These are phyloP conservation scores for Yamadazyma mexicana DNA, from an alignment of 1,139 yeast species.

Conservation along the genomic window DNA sequence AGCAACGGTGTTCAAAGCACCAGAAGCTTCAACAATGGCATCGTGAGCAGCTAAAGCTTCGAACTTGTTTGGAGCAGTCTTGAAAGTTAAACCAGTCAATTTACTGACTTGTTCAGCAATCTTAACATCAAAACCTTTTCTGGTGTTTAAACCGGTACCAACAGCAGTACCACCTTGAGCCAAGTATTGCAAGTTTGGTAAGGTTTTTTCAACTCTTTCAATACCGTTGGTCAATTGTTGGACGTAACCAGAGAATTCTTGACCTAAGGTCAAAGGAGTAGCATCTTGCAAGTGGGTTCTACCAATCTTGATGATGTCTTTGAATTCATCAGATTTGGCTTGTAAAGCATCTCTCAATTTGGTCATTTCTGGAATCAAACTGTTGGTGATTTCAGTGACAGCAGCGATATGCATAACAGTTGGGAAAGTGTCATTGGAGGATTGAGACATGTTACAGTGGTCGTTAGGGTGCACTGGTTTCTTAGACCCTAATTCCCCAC, in stretches of 20 bases:
- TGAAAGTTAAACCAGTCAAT: slow-evolving; percentile 83
- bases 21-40: slow-evolving; percentile 95
- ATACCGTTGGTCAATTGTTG: slow-evolving; percentile 92
- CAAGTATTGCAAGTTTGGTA: slow-evolving; percentile 74
- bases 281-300: slow-evolving; percentile 99
- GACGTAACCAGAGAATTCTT: slow-evolving; percentile 95
- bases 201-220: slow-evolving; percentile 72
- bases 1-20: slow-evolving; percentile 95
- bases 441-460: slow-evolving; percentile 97
- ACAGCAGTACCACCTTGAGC: slow-evolving; percentile 99
- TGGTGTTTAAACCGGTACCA: slow-evolving; percentile 97
- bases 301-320: slow-evolving; percentile 91
- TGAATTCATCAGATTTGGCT: slow-evolving; percentile 78
- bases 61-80: slow-evolving; percentile 97
- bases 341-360: slow-evolving; percentile 75
- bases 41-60: slow-evolving; percentile 99
- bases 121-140: slow-evolving; percentile 80
- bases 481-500: slow-evolving; percentile 90
- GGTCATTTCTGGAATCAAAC: slow-evolving; percentile 76
- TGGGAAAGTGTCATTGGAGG: slow-evolving; percentile 98
- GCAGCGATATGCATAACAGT: slow-evolving; percentile 99
- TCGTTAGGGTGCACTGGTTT: slow-evolving; percentile 96
- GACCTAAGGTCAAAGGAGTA: slow-evolving; percentile 96
- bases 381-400: slow-evolving; percentile 76
- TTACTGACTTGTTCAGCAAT: slow-evolving; percentile 78